phyloP scores from a whole-genome alignment of 495 filamentous ascomycete species.

The Podospora bellae-mahoneyi region DNA sequence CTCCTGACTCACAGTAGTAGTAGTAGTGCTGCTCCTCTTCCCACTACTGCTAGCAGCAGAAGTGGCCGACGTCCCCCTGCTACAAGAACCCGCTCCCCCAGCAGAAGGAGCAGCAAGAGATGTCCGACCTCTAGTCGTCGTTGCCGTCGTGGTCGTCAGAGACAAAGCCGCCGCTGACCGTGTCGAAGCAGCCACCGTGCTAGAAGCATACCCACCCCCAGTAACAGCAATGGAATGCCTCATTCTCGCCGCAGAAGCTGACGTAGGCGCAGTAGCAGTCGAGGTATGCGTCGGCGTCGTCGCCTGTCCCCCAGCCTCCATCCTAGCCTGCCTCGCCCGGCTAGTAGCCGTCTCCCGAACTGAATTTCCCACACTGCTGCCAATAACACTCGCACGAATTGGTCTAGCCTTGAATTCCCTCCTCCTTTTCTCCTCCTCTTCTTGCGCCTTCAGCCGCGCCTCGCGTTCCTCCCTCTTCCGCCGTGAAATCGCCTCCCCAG shows the following conservation, averaged over 20 bases:
- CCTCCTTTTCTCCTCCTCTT: slow-evolving; percentile 56
- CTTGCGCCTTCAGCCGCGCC: slow-evolving; percentile 57
- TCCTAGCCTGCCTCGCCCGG: slow-evolving; percentile 40
- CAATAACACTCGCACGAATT: slow-evolving; percentile 42
- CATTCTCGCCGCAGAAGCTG: slow-evolving; percentile 18
- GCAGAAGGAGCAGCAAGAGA: not conserved
- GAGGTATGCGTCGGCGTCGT: not conserved
- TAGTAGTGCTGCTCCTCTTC: slow-evolving; percentile 27
- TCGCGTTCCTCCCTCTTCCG: slow-evolving; percentile 65
- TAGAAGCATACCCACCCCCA: slow-evolving; percentile 10
- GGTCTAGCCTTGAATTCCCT: slow-evolving; percentile 65
- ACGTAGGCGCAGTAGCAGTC: not conserved
- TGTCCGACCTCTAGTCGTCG: not conserved
- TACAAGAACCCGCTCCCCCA: slow-evolving; percentile 2
- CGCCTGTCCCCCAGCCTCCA: slow-evolving; percentile 13
- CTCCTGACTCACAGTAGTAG: slow-evolving; percentile 12
- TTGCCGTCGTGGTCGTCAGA: not conserved
- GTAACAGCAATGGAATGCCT: slow-evolving; percentile 18
- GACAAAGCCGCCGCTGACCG: slow-evolving; percentile 15
- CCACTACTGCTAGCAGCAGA: slow-evolving; percentile 28
- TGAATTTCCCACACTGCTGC: slow-evolving; percentile 34
- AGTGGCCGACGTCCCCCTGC: slow-evolving; percentile 5
- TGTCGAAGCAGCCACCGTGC: slow-evolving; percentile 13
- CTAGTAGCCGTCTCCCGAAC: slow-evolving; percentile 55
- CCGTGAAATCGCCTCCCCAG: slow-evolving; percentile 68